Percentiles rank a stretch among this genome's conserved stretches.
These are phyloP conservation scores for Xylariales sp. DNA, from an alignment of 2,329 filamentous ascomycete species.

Conservation along the genomic window DNA sequence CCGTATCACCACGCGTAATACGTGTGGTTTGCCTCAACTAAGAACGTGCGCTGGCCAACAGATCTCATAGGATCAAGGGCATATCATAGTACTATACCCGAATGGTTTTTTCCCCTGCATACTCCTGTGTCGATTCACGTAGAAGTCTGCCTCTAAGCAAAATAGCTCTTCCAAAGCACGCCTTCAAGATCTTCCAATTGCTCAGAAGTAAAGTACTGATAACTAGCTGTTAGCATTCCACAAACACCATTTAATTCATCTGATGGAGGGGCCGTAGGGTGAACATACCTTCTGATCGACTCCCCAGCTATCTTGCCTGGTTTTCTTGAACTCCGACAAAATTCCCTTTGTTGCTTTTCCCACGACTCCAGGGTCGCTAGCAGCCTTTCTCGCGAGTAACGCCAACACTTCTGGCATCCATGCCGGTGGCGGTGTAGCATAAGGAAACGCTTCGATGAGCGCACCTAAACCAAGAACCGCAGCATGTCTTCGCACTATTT, in stretches of 20 bases:
- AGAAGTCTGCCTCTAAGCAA: too few relatives aligned
- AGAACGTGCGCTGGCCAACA: too few relatives aligned
- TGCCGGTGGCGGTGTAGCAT: constrained; percentile 81
- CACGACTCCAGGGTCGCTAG: constrained; percentile 84
- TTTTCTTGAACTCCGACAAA: constrained; percentile 98
- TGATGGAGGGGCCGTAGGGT: too few relatives aligned
- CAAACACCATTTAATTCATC: too few relatives aligned
- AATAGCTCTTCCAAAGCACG: constrained; percentile 99
- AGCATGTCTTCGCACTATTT: constrained; percentile 80
- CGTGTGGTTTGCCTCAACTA: too few relatives aligned
- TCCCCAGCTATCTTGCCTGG: constrained; percentile 95
- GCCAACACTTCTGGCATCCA: constrained; percentile 96
- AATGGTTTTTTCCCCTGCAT: too few relatives aligned
- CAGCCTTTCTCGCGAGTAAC: constrained; percentile 76
- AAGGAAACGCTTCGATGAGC: constrained; percentile 92
- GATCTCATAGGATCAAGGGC: too few relatives aligned
- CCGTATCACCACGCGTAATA: too few relatives aligned
- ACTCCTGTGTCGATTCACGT: too few relatives aligned
- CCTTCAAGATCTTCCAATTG: constrained; percentile 94
- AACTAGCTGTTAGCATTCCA: too few relatives aligned
- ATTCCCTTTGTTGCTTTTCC: constrained; percentile 94
- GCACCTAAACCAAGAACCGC: constrained; percentile 89
- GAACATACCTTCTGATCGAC: constrained; percentile 91
- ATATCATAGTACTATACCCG: too few relatives aligned
- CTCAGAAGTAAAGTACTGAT: constrained; percentile 77